Conservation (phyloP, 768 basidiomycete genomes). For the Exsudoporus frostii region DNA sequence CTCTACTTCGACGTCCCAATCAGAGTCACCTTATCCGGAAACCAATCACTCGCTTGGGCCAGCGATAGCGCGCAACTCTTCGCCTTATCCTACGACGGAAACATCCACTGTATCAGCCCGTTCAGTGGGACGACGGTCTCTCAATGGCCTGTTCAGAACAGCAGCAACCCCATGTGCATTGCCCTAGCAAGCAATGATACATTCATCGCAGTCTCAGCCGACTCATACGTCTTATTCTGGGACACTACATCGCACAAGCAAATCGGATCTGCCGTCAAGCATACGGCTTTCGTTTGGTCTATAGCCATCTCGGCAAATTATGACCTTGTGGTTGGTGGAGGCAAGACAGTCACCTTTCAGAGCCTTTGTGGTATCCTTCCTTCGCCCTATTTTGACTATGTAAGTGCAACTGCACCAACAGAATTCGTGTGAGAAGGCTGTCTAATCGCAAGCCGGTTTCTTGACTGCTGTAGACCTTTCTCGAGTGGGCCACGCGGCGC, state of each 20-base stretch:
- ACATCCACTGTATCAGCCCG: background rate
- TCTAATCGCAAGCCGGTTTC: background rate
- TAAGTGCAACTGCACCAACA: background rate
- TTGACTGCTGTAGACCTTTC: background rate
- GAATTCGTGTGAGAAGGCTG: too few species aligned
- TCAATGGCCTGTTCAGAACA: slow-evolving; percentile 4
- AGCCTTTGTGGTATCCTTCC: slow-evolving; percentile 4
- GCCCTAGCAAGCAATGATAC: background rate
- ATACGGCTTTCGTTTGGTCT: background rate
- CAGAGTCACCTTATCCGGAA: background rate
- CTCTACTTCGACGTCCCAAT: background rate
- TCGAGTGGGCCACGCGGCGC: too few species aligned
- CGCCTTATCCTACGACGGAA: background rate
- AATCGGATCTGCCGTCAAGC: slow-evolving; percentile 6
- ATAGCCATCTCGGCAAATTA: slow-evolving; percentile 8
- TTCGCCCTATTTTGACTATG: background rate
- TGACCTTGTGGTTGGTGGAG: slow-evolving; percentile 1
- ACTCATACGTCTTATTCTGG: slow-evolving; percentile 11
- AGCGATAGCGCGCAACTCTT: background rate
- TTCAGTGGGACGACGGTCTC: background rate
- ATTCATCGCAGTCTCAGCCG: slow-evolving; percentile 1
- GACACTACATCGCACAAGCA: slow-evolving; percentile 4
- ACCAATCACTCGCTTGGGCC: slow-evolving; percentile 10
- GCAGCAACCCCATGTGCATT: background rate
- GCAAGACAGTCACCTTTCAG: background rate